These are phyloP conservation scores for Cladosporium velox DNA, from an alignment of 2,329 filamentous ascomycete species.

Conservation along the genomic window DNA sequence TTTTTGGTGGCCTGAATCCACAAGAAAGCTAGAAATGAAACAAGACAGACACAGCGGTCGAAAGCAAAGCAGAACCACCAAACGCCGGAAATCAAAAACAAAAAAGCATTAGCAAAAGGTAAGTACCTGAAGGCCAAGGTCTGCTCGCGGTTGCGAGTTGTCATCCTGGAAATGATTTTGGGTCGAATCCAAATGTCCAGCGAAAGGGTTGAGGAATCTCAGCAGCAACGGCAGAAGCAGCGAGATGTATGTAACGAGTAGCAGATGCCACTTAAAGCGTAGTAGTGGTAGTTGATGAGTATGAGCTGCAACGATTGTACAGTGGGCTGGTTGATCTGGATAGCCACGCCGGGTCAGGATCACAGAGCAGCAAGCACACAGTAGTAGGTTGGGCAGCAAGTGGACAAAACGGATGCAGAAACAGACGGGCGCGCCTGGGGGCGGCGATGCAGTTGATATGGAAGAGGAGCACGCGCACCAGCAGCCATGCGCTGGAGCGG, in stretches of 20 bases:
- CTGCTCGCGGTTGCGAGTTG: constrained; percentile 40
- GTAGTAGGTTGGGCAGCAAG: constrained; percentile 26
- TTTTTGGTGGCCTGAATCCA: background rate
- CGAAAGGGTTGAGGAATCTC: constrained; percentile 3
- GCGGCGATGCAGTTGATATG: constrained; percentile 32
- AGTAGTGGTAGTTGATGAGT: constrained; percentile 5
- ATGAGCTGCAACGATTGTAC: constrained; percentile 17
- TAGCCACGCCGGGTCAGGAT: constrained; percentile 20
- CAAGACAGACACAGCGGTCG: background rate
- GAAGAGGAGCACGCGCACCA: constrained; percentile 17
- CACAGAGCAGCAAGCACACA: constrained; percentile 15
- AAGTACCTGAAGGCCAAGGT: constrained; percentile 41
- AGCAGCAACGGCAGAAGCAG: constrained; percentile 22
- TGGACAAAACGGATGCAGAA: constrained; percentile 24
- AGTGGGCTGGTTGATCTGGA: constrained; percentile 12
- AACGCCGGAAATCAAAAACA: constrained; percentile 21
- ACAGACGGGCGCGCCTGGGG: constrained; percentile 17
- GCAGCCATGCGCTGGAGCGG: constrained; percentile 15
- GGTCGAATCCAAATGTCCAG: constrained; percentile 16
- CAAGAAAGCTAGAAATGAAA: background rate
- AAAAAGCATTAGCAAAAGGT: constrained; percentile 29
- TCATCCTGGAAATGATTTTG: constrained; percentile 37
- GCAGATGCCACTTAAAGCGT: constrained; percentile 8
- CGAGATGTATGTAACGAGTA: constrained; percentile 11
- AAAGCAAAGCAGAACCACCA: constrained; percentile 3